Base-by-base conservation (phyloP, 176 grass and related monocot genomes). In the Lolium rigidum region DNA sequence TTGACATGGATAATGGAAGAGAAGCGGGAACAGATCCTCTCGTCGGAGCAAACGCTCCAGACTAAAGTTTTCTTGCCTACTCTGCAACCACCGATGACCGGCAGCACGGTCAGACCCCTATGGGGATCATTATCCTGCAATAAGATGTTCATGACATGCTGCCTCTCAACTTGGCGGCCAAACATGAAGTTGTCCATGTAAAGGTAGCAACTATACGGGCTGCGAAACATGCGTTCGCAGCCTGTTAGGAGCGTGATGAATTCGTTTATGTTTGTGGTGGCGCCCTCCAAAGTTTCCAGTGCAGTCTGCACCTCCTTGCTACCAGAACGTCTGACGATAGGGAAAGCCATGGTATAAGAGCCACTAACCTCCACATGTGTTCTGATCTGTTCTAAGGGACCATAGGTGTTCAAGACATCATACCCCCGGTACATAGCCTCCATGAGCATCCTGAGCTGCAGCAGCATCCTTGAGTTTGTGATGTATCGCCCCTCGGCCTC, bases 141-240 rank as follows among this genome's bases (percentile, higher is more conserved):
- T 50, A 86, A 37, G 16, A 79, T 10, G 39, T 37, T 80, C 21
- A 86, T 79, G 14, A 60, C 65, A 7, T 59, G 74, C 39, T 80
- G 76, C 65, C 67, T 86, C 24, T 86, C 75, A 38, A 71, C 52
- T 14, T 59, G 64, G 51, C 76, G 84, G 4, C 84, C 76, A 60
- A 86, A 86, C 76, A 86, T 80, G 64, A 70, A 86, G 52, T 86
- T 86, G 18, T 86, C 84, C 0, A 86, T 50, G 17, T 70, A 71
- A 5, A 86, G 76, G 10, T 86, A 80, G 24, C 64, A 60, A 22
- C 41, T 79, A n/a, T 80, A 71, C 4, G 76, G 84, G 63, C 24
- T 70, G 76, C 65, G 10, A 15, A 20, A 49, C 84, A 86, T 79
- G 51, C 51, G 64, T 16, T 70, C 22, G 12, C 76, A 80, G 14